A percentile compares a stretch with the other conserved stretches of the same genome.
Conservation (phyloP, 495 filamentous ascomycete species). For the Trichodelitschia bisporula region DNA sequence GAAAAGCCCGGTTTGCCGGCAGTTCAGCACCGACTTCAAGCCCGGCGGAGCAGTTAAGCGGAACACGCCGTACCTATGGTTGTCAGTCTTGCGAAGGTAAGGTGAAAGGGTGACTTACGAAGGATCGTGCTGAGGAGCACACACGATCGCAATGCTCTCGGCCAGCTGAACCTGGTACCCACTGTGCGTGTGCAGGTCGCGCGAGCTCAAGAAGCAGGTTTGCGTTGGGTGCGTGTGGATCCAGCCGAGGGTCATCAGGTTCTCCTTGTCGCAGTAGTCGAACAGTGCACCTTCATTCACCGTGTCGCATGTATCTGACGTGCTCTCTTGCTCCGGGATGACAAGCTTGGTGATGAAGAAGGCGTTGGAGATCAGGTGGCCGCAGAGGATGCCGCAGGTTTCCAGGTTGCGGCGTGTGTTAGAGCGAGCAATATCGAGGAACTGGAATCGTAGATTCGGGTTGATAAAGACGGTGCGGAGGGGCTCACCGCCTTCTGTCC, state of each 20-base stretch:
- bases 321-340: slow-evolving; percentile 75
- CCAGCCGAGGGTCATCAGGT: slow-evolving; percentile 82
- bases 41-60: slow-evolving; percentile 84
- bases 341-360: slow-evolving; percentile 71
- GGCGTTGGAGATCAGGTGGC: slow-evolving; percentile 74
- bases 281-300: slow-evolving; percentile 62
- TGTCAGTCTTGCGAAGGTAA: slow-evolving; percentile 1
- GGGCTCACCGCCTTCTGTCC: slow-evolving; percentile 67
- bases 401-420: slow-evolving; percentile 71
- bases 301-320: slow-evolving; percentile 82
- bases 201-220: slow-evolving; percentile 91
- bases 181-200: slow-evolving; percentile 78
- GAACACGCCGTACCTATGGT: slow-evolving; percentile 61
- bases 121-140: slow-evolving; percentile 58
- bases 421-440: slow-evolving; percentile 40
- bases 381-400: slow-evolving; percentile 85
- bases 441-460: slow-evolving; percentile 38
- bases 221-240: slow-evolving; percentile 95
- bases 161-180: slow-evolving; percentile 87
- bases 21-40: slow-evolving; percentile 50
- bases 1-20: slow-evolving; percentile 52
- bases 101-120: slow-evolving; percentile 24
- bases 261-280: slow-evolving; percentile 65
- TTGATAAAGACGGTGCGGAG: slow-evolving; percentile 78
- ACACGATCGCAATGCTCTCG: slow-evolving; percentile 92